These are phyloP conservation scores for Phytopythium sindhum DNA, from an alignment of 352 stramenopile species.

Conservation along the genomic window DNA sequence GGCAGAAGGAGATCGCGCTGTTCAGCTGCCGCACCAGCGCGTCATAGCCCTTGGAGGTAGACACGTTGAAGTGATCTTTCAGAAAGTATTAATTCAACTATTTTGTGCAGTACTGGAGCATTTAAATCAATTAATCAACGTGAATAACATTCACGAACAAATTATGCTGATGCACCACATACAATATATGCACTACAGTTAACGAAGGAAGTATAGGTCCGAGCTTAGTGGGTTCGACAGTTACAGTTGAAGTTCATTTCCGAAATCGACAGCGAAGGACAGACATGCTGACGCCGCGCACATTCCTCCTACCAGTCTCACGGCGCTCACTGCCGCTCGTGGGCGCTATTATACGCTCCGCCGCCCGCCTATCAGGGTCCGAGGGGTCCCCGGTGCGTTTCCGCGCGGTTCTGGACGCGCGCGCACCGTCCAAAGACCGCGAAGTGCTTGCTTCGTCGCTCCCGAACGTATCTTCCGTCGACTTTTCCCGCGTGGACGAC, in stretches of 20 bases:
- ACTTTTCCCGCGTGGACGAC: slow-evolving; percentile 41
- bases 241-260: background rate
- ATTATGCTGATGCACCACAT: too few relatives aligned
- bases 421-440: background rate
- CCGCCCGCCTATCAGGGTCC: background rate
- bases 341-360: background rate
- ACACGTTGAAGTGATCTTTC: background rate
- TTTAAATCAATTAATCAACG: too few relatives aligned
- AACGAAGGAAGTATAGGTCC: too few relatives aligned
- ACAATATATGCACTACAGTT: too few relatives aligned
- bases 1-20: slow-evolving; percentile 3
- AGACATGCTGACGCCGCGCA: background rate
- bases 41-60: background rate
- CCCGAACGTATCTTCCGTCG: slow-evolving; percentile 25
- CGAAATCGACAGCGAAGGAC: background rate
- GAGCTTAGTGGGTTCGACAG: too few relatives aligned
- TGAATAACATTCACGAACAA: too few relatives aligned
- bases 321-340: background rate
- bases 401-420: slow-evolving; percentile 2
- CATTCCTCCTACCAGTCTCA: slow-evolving; percentile 3
- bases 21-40: background rate
- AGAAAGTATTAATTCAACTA: background rate
- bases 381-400: background rate
- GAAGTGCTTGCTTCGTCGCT: background rate
- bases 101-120: too few relatives aligned